These are phyloP conservation scores for Rubia peregrina DNA, from an alignment of 305 asterid genomes.

Conservation along the genomic window DNA sequence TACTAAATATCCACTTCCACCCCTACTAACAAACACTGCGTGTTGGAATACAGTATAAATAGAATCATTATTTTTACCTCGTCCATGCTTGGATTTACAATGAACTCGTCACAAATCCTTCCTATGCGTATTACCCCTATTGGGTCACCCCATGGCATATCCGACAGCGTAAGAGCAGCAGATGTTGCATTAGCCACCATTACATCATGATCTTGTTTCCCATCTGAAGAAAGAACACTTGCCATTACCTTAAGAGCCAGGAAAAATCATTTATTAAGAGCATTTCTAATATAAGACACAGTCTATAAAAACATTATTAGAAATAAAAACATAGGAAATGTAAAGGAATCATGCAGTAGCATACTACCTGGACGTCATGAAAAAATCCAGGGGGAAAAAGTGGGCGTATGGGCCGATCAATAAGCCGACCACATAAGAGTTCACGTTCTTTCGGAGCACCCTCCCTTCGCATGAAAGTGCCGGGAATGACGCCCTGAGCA, in stretches of 20 bases:
- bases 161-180: conserved; percentile 94
- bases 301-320: conserved; percentile 1
- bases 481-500: conserved; percentile 89
- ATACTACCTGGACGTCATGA: conserved; percentile 89
- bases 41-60: conserved; percentile 5
- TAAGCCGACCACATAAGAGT: conserved; percentile 87
- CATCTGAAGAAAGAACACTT: conserved; percentile 92
- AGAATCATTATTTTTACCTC: conserved; percentile 47
- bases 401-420: conserved; percentile 93
- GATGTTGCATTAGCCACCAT: conserved; percentile 96
- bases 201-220: conserved; percentile 93
- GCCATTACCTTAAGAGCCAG: conserved; percentile 54
- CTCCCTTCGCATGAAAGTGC: conserved; percentile 88
- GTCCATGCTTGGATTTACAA: conserved; percentile 90
- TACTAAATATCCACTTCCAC: not conserved
- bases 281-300: conserved; percentile 11
- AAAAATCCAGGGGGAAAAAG: conserved; percentile 89
- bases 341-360: not conserved
- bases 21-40: not conserved
- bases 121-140: conserved; percentile 91
- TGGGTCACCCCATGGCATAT: conserved; percentile 99
- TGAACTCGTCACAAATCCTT: conserved; percentile 67
- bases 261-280: conserved; percentile 12
- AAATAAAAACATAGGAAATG: not conserved
- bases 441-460: conserved; percentile 98